A percentile compares a stretch with the other conserved stretches of the same genome.
phyloP scores from a whole-genome alignment of 306 rosid genomes.

The Ammopiptanthus mongolicus region DNA sequence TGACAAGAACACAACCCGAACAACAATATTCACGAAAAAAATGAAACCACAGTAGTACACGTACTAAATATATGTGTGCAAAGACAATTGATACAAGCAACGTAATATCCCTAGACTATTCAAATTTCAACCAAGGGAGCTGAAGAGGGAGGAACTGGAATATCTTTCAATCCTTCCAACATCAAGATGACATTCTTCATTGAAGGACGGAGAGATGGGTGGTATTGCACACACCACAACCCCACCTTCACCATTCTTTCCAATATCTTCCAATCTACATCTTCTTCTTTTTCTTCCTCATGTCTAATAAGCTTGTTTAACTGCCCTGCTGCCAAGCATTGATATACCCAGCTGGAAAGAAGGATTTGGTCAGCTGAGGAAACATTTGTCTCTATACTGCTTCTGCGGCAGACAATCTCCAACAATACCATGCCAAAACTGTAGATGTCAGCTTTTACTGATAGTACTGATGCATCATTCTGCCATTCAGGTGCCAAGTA shows the following conservation, averaged over 20 bases:
- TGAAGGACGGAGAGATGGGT: constrained; percentile 28
- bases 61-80: neutral
- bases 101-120: neutral
- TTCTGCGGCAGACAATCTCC: constrained; percentile 31
- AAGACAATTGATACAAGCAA: neutral
- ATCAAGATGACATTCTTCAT: constrained; percentile 31
- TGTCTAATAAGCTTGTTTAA: constrained; percentile 4
- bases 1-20: neutral
- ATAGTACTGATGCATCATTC: constrained; percentile 5
- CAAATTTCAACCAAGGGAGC: neutral
- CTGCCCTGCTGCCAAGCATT: constrained; percentile 24
- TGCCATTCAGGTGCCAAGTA: constrained; percentile 40
- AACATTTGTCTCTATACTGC: constrained; percentile 6
- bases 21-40: neutral
- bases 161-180: constrained; percentile 36
- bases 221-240: constrained; percentile 38
- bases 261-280: constrained; percentile 23
- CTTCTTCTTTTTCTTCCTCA: neutral
- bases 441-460: constrained; percentile 26
- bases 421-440: constrained; percentile 26
- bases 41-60: neutral
- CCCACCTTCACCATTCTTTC: constrained; percentile 45
- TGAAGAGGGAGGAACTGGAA: constrained; percentile 35
- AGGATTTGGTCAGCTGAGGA: constrained; percentile 12
- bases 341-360: constrained; percentile 30